A percentile compares a stretch with the other conserved stretches of the same genome.
Evolutionary conservation across 2,329 filamentous ascomycete genomes (phyloP).

Genomic region (Aspergillus ibericus): DNA sequence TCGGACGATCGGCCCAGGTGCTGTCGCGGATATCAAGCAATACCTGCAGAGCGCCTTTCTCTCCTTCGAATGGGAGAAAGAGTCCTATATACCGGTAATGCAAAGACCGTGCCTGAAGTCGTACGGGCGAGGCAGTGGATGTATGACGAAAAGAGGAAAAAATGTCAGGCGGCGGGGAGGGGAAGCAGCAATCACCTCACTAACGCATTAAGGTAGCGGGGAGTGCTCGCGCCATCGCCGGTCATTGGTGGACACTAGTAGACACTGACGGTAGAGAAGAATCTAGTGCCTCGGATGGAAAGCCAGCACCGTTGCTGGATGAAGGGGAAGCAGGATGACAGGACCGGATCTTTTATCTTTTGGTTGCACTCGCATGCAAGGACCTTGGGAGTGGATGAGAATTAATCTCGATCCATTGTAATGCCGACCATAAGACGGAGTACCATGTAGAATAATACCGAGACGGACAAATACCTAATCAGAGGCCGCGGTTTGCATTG

Average conservation of each 20-base stretch:
- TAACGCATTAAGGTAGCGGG: slow-evolving; percentile 9
- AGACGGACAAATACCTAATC: background rate
- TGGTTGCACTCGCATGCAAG: no score
- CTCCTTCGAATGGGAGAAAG: background rate
- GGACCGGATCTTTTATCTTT: no score
- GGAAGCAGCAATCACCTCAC: slow-evolving; percentile 1
- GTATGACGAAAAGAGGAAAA: slow-evolving; percentile 3
- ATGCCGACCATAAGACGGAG: no score
- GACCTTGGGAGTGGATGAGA: no score
- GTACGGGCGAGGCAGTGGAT: background rate
- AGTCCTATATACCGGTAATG: background rate
- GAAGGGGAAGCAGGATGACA: background rate
- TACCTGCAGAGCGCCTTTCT: background rate
- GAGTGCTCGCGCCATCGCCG: slow-evolving; percentile 7
- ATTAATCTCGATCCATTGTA: no score
- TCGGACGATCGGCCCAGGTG: background rate
- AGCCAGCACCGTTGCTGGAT: background rate
- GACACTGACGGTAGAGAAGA: background rate
- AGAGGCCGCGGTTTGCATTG: background rate
- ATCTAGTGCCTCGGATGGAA: background rate
- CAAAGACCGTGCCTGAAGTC: background rate
- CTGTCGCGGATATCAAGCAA: background rate
- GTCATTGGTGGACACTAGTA: slow-evolving; percentile 3
- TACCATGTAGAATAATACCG: background rate
- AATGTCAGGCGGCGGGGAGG: slow-evolving; percentile 1